Percentiles rank a stretch among this genome's conserved stretches.
These are phyloP conservation scores for Clonostachys sp. DNA, from an alignment of 2,329 filamentous ascomycete genomes.

Conservation along the genomic window DNA sequence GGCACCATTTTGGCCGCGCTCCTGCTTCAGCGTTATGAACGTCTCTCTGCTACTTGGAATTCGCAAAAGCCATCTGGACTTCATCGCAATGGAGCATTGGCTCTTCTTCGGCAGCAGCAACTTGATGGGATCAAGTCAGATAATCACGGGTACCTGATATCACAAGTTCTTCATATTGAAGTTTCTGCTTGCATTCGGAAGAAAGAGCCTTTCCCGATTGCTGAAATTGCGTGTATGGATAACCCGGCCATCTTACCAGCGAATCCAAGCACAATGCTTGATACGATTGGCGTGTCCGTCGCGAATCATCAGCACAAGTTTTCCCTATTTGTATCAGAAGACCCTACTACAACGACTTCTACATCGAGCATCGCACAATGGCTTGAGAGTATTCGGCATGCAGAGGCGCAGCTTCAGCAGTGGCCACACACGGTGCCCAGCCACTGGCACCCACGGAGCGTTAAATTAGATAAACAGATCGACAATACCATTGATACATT, in stretches of 20 bases:
- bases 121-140: constrained; percentile 4
- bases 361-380: constrained; percentile 2
- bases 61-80: constrained; percentile 4
- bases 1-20: constrained; percentile 7
- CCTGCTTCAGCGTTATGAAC: constrained; percentile 9
- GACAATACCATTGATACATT: constrained; percentile 3
- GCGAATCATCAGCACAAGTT: constrained; percentile 4
- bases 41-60: constrained; percentile 5
- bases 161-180: constrained; percentile 7
- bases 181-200: constrained; percentile 7
- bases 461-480: constrained; percentile 2
- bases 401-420: constrained; percentile 6
- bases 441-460: constrained; percentile 4
- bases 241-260: constrained; percentile 4
- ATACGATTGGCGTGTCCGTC: constrained; percentile 8
- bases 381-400: constrained; percentile 4
- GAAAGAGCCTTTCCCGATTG: not conserved
- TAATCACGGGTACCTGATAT: constrained; percentile 5
- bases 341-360: constrained; percentile 1
- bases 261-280: constrained; percentile 7
- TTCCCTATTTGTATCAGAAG: constrained; percentile 2
- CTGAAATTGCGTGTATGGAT: constrained; percentile 1
- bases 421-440: constrained; percentile 7
- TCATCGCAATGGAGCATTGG: constrained; percentile 8
- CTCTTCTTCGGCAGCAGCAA: constrained; percentile 6